phyloP scores from a whole-genome alignment of 805 yeast species.

The Cyberlindnera suaveolens region DNA sequence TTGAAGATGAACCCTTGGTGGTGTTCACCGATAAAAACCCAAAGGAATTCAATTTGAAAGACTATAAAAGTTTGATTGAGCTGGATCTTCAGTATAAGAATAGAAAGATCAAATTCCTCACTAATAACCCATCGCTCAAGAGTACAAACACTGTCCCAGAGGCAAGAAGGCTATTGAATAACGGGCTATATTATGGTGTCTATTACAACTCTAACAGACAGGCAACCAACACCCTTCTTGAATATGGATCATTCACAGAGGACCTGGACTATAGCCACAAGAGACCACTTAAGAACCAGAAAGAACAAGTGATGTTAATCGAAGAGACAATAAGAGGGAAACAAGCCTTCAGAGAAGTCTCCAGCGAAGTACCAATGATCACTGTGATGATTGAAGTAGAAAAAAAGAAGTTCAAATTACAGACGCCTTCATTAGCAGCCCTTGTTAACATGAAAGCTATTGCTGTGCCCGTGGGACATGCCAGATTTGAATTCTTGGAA shows the following conservation, averaged over 20 bases:
- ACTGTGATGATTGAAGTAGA: conserved; percentile 10
- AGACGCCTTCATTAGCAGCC: conserved; percentile 13
- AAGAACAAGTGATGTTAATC: not conserved
- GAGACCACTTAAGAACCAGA: not conserved
- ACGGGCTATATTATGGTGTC: conserved; percentile 14
- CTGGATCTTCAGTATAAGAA: conserved; percentile 5
- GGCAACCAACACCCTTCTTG: not conserved
- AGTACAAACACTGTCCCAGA: conserved; percentile 8
- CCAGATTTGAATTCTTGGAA: conserved; percentile 1
- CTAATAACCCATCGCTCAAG: conserved; percentile 6
- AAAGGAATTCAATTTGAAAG: conserved; percentile 12
- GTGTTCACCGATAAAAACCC: conserved; percentile 14
- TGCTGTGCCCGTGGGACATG: conserved; percentile 16
- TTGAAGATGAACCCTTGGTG: not conserved
- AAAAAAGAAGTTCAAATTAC: not conserved
- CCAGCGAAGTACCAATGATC: not conserved
- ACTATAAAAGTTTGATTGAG: conserved; percentile 9
- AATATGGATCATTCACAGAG: not conserved
- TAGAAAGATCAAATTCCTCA: conserved; percentile 13
- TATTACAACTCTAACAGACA: conserved; percentile 13
- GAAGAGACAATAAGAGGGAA: not conserved
- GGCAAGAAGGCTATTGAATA: conserved; percentile 16
- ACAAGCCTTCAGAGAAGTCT: not conserved
- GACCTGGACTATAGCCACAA: not conserved
- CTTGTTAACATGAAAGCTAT: conserved; percentile 13